Percentiles rank a stretch among this genome's conserved stretches.
These are phyloP conservation scores for Baorangia bicolor DNA, from an alignment of 768 basidiomycete species.

Conservation along the genomic window DNA sequence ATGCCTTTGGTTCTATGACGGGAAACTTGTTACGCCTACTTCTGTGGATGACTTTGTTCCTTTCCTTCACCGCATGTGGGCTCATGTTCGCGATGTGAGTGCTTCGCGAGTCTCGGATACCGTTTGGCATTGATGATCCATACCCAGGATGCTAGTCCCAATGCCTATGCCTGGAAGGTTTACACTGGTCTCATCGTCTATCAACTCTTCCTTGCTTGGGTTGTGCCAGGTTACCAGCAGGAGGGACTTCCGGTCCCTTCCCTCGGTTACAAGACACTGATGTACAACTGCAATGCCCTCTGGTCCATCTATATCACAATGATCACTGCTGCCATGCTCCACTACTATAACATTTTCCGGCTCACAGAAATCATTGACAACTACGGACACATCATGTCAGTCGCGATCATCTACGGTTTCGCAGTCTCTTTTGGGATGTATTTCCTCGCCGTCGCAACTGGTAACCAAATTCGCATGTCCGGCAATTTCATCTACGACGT, in stretches of 20 bases:
- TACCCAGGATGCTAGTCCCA: constrained; percentile 85
- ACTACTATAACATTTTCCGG: constrained; percentile 80
- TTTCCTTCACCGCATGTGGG: constrained; percentile 81
- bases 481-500: constrained; percentile 93
- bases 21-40: constrained; percentile 67
- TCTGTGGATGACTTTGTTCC: constrained; percentile 72
- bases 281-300: constrained; percentile 97
- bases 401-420: constrained; percentile 91
- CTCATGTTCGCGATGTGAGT: constrained; percentile 75
- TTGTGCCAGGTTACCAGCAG: constrained; percentile 91
- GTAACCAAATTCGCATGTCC: constrained; percentile 89
- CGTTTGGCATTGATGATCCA: not conserved
- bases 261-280: constrained; percentile 85
- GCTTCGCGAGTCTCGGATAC: not conserved
- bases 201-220: constrained; percentile 86
- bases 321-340: constrained; percentile 68
- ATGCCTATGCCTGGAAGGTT: constrained; percentile 82
- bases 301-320: constrained; percentile 82
- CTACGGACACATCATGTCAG: constrained; percentile 94
- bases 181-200: constrained; percentile 86
- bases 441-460: constrained; percentile 70
- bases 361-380: constrained; percentile 95
- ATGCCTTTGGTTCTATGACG: constrained; percentile 95
- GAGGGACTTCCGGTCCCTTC: constrained; percentile 97
- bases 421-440: constrained; percentile 79